These are phyloP conservation scores for Camelina hispida DNA, from an alignment of 345 rosid genomes.

Conservation along the genomic window DNA sequence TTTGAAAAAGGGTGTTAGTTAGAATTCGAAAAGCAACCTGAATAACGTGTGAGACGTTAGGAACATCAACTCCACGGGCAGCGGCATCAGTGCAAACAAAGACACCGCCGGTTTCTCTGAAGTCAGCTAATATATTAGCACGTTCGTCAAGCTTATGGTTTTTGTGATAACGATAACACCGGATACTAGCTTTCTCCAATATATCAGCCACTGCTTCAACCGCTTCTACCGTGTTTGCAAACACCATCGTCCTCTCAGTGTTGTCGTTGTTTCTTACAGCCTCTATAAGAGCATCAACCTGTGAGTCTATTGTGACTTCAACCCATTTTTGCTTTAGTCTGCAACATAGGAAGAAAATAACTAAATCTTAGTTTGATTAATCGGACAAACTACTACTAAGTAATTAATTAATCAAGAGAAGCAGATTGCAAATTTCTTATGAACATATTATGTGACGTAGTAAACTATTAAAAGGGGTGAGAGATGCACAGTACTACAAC, in stretches of 20 bases:
- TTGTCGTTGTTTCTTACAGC: slow-evolving; percentile 62
- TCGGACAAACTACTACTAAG: not conserved
- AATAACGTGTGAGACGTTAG: slow-evolving; percentile 85
- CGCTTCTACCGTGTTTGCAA: slow-evolving; percentile 91
- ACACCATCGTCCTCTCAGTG: slow-evolving; percentile 81
- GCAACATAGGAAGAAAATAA: slow-evolving; percentile 41
- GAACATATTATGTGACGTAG: not conserved
- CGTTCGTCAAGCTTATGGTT: slow-evolving; percentile 81
- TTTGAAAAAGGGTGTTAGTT: not conserved
- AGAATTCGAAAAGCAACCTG: slow-evolving; percentile 62
- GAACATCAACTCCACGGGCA: slow-evolving; percentile 96
- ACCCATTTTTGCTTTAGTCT: slow-evolving; percentile 88
- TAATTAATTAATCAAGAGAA: not conserved
- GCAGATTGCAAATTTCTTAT: not conserved
- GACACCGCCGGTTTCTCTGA: slow-evolving; percentile 81
- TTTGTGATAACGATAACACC: slow-evolving; percentile 83
- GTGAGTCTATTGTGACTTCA: slow-evolving; percentile 81
- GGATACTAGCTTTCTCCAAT: slow-evolving; percentile 75
- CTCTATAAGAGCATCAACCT: slow-evolving; percentile 82
- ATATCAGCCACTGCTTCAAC: slow-evolving; percentile 85
- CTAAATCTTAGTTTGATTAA: not conserved
- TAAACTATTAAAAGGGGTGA: not conserved
- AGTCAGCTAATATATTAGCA: slow-evolving; percentile 62
- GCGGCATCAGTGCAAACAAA: slow-evolving; percentile 98
- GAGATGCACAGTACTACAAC: not conserved